Evolutionary conservation across 1,284 basidiomycete species (phyloP).

Genomic region (Melampsora americana): DNA sequence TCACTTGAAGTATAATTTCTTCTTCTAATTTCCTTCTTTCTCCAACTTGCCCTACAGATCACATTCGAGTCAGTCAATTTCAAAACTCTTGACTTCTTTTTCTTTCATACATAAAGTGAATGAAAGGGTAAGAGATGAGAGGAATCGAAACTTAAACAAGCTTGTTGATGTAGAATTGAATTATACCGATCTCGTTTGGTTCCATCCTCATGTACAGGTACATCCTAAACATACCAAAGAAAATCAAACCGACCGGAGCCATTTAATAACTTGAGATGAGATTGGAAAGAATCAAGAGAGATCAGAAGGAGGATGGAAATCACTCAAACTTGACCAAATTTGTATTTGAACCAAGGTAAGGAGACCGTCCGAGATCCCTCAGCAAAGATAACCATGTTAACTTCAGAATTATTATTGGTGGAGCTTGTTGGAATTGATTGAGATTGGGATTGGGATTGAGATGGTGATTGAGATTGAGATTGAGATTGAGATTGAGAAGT

Average conservation of each 20-base stretch:
- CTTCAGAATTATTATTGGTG: background rate
- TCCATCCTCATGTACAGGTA: slow-evolving; percentile 27
- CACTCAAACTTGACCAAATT: slow-evolving; percentile 22
- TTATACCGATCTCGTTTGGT: slow-evolving; percentile 24
- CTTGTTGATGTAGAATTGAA: slow-evolving; percentile 32
- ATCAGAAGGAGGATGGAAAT: background rate
- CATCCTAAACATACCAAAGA: slow-evolving; percentile 16
- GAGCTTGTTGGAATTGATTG: background rate
- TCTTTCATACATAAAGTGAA: no score
- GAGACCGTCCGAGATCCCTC: slow-evolving; percentile 5
- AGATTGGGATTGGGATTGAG: slow-evolving; percentile 19
- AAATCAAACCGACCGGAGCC: background rate
- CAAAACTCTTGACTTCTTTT: no score
- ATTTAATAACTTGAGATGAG: background rate
- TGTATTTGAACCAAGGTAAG: slow-evolving; percentile 32
- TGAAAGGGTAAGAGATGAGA: background rate
- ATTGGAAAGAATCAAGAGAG: background rate
- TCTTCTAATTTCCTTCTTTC: slow-evolving; percentile 34
- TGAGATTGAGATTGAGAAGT: background rate
- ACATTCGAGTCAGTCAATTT: no score
- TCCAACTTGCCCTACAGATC: slow-evolving; percentile 25
- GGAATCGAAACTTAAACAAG: slow-evolving; percentile 10
- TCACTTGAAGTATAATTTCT: slow-evolving; percentile 8
- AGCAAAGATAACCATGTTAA: slow-evolving; percentile 10
- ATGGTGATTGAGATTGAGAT: background rate